Percentiles rank a stretch among this genome's conserved stretches.
These are phyloP conservation scores for Penicillium bialowiezense DNA, from an alignment of 495 filamentous ascomycete species.

Conservation along the genomic window DNA sequence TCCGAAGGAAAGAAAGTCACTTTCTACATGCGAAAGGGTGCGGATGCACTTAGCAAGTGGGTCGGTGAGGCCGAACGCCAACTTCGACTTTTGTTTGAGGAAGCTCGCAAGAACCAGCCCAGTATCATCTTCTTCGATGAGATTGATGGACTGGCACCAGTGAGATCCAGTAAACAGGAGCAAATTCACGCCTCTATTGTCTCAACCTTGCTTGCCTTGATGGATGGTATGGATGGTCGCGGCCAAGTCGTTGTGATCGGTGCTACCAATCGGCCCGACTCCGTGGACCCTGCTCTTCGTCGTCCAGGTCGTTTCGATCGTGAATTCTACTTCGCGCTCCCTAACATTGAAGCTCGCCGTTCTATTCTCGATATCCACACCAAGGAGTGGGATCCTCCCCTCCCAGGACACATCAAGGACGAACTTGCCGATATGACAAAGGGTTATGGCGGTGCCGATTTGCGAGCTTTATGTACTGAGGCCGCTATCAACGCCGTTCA, in stretches of 20 bases:
- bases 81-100: constrained; percentile 88
- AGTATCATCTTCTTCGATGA: constrained; percentile 99
- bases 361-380: constrained; percentile 95
- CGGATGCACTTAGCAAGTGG: constrained; percentile 97
- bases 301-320: constrained; percentile 95
- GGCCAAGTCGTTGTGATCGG: constrained; percentile 98
- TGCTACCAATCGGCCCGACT: constrained; percentile 96
- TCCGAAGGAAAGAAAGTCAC: constrained; percentile 86
- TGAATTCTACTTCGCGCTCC: constrained; percentile 96
- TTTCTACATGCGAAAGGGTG: constrained; percentile 99
- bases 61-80: constrained; percentile 97
- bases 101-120: constrained; percentile 89
- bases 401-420: constrained; percentile 74
- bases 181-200: constrained; percentile 99
- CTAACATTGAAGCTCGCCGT: constrained; percentile 71
- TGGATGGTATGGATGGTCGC: constrained; percentile 99
- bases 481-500: constrained; percentile 98
- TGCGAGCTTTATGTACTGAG: constrained; percentile 92
- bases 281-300: constrained; percentile 94
- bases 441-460: constrained; percentile 93
- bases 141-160: constrained; percentile 92
- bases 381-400: constrained; percentile 79
- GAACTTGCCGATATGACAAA: constrained; percentile 84
- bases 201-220: constrained; percentile 87
- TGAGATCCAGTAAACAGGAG: constrained; percentile 94